Conservation (phyloP, 2,329 filamentous ascomycete genomes). For the Bipolaris sorokiniana region DNA sequence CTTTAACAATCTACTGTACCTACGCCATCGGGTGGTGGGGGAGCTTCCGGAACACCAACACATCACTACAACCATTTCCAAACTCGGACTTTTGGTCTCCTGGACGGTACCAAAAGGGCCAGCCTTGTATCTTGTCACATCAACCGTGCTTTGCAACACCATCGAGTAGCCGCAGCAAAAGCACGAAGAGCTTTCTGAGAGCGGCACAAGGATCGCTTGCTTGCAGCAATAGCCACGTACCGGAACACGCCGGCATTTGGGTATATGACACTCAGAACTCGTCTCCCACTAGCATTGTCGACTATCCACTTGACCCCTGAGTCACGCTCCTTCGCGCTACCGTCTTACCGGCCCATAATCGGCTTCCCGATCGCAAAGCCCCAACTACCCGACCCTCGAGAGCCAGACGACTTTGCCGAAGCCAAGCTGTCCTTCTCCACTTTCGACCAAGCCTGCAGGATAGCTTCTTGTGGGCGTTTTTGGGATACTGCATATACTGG, state of each 20-base stretch:
- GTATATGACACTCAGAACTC: constrained; percentile 9
- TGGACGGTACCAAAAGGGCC: neutral
- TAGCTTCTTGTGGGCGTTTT: neutral
- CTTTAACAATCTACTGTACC: constrained; percentile 10
- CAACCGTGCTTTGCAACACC: neutral
- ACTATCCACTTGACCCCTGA: constrained; percentile 1
- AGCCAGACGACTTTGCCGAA: constrained; percentile 1
- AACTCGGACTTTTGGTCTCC: neutral
- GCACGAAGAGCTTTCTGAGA: neutral
- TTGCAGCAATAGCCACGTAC: constrained; percentile 2
- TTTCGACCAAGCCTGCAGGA: neutral
- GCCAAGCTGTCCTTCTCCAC: neutral
- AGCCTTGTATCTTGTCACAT: neutral
- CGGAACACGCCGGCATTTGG: constrained; percentile 11
- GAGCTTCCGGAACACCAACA: neutral
- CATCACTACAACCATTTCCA: neutral
- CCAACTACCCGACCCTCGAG: neutral
- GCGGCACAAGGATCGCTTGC: neutral
- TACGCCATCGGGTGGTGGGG: neutral
- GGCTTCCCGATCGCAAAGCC: constrained; percentile 4
- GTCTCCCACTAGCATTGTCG: constrained; percentile 14
- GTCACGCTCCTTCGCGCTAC: constrained; percentile 2
- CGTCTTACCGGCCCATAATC: neutral
- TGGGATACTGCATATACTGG: neutral
- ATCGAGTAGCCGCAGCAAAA: neutral